phyloP scores from a whole-genome alignment of 495 filamentous ascomycete species.

The Glonium stellatum region DNA sequence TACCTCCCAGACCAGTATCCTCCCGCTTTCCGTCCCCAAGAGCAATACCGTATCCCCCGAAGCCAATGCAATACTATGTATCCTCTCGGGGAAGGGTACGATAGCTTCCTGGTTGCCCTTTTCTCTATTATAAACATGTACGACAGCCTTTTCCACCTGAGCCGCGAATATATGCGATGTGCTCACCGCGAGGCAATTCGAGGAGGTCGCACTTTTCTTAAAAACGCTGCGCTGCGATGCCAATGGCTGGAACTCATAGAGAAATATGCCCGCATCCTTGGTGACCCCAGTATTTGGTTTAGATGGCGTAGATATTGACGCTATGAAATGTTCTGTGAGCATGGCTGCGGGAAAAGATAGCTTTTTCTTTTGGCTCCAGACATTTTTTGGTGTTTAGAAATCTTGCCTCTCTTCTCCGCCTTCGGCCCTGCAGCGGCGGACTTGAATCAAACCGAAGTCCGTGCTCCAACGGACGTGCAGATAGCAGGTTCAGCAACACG shows the following conservation, averaged over 20 bases:
- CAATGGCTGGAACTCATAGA: constrained; percentile 73
- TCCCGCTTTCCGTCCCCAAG: constrained; percentile 78
- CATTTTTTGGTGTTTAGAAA: constrained; percentile 1
- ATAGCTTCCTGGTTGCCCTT: constrained; percentile 80
- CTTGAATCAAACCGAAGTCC: too few relatives aligned
- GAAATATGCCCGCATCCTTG: constrained; percentile 75
- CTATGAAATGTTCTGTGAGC: constrained; percentile 77
- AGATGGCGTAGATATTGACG: constrained; percentile 60
- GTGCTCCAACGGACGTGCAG: too few relatives aligned
- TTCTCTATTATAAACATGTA: constrained; percentile 82
- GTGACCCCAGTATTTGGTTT: constrained; percentile 56
- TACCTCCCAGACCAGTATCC: constrained; percentile 91
- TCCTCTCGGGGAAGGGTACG: constrained; percentile 78
- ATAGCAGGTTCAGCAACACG: background rate
- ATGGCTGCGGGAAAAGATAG: constrained; percentile 38
- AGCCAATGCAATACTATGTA: constrained; percentile 63
- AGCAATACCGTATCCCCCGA: constrained; percentile 57
- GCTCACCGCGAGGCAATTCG: constrained; percentile 74
- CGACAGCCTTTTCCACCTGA: constrained; percentile 80
- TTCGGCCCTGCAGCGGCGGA: background rate
- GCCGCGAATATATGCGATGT: constrained; percentile 82
- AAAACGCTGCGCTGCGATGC: constrained; percentile 64
- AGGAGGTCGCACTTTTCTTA: constrained; percentile 82
- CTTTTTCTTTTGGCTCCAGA: background rate
- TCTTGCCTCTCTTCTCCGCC: background rate